These are phyloP conservation scores for Nephelium lappaceum DNA, from an alignment of 345 rosid species.

Conservation along the genomic window DNA sequence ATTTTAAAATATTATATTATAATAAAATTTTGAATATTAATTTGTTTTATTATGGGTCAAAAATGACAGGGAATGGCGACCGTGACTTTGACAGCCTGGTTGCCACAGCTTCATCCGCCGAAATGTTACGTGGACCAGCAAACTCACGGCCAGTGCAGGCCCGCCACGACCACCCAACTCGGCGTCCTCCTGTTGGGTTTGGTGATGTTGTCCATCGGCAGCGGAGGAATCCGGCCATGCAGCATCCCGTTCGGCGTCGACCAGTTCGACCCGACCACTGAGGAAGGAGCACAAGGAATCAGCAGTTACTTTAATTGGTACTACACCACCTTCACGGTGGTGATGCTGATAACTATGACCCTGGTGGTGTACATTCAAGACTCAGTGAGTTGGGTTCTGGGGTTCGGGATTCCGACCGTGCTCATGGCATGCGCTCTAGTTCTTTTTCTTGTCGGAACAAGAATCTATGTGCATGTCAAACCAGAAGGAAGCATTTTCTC, in stretches of 20 bases:
- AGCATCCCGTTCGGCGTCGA: slow-evolving; percentile 83
- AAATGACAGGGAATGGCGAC: slow-evolving; percentile 65
- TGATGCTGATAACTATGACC: slow-evolving; percentile 52
- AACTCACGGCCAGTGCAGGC: slow-evolving; percentile 32
- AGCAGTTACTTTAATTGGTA: slow-evolving; percentile 81
- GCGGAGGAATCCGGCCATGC: slow-evolving; percentile 80
- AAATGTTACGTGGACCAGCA: slow-evolving; percentile 35
- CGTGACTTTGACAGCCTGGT: slow-evolving; percentile 69
- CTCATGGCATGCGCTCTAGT: slow-evolving; percentile 56
- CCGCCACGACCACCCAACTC: slow-evolving; percentile 41
- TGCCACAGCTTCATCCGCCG: slow-evolving; percentile 70
- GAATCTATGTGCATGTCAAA: slow-evolving; percentile 53
- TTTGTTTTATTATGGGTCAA: background rate
- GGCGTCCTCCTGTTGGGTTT: slow-evolving; percentile 50
- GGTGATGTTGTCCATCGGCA: slow-evolving; percentile 54
- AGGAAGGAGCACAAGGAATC: slow-evolving; percentile 65
- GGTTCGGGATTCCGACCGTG: slow-evolving; percentile 72
- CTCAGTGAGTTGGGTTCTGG: slow-evolving; percentile 72
- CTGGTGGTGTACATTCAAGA: slow-evolving; percentile 74
- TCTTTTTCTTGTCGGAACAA: slow-evolving; percentile 60
- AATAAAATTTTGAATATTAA: background rate
- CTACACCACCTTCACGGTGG: slow-evolving; percentile 62
- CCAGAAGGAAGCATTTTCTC: slow-evolving; percentile 74
- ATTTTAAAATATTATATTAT: too few relatives aligned
- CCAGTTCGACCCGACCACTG: slow-evolving; percentile 72